A percentile compares a stretch with the other conserved stretches of the same genome.
Conservation (phyloP, 2,329 filamentous ascomycete species). For the Nigrospora oryzae region DNA sequence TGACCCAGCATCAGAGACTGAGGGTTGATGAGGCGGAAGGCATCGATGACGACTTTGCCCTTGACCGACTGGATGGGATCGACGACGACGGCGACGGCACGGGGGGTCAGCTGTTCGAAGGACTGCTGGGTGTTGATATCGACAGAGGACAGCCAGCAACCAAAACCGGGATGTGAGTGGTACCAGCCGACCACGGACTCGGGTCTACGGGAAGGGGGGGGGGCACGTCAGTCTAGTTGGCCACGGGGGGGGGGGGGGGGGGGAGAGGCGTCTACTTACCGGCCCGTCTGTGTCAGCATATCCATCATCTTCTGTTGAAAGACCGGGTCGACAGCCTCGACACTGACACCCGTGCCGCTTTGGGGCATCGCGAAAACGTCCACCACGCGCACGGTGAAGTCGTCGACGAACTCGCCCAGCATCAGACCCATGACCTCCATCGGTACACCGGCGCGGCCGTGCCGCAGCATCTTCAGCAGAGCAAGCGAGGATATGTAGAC, state of each 20-base stretch:
- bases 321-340: slow-evolving; percentile 95
- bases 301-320: slow-evolving; percentile 99
- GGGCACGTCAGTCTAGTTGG: too few species aligned
- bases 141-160: slow-evolving; percentile 97
- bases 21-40: slow-evolving; percentile 96
- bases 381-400: slow-evolving; percentile 96
- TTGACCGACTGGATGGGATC: slow-evolving; percentile 99
- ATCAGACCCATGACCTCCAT: slow-evolving; percentile 99
- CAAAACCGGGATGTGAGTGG: slow-evolving; percentile 97
- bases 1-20: slow-evolving; percentile 97
- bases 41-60: slow-evolving; percentile 98
- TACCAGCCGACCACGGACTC: slow-evolving; percentile 99
- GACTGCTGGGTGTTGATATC: slow-evolving; percentile 99
- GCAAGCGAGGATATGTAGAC: slow-evolving; percentile 98
- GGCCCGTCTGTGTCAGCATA: slow-evolving; percentile 94
- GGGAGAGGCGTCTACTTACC: slow-evolving; percentile 43
- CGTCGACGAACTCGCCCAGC: slow-evolving; percentile 97
- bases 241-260: too few species aligned
- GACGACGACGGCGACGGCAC: slow-evolving; percentile 94
- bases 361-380: slow-evolving; percentile 99
- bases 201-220: slow-evolving; percentile 45
- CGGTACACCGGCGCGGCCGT: slow-evolving; percentile 87
- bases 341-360: slow-evolving; percentile 94
- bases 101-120: slow-evolving; percentile 96
- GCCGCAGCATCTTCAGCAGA: slow-evolving; percentile 95